Percentiles rank a stretch among this genome's conserved stretches.
phyloP scores from a whole-genome alignment of 495 filamentous ascomycete genomes.

The Trichoderma virens region DNA sequence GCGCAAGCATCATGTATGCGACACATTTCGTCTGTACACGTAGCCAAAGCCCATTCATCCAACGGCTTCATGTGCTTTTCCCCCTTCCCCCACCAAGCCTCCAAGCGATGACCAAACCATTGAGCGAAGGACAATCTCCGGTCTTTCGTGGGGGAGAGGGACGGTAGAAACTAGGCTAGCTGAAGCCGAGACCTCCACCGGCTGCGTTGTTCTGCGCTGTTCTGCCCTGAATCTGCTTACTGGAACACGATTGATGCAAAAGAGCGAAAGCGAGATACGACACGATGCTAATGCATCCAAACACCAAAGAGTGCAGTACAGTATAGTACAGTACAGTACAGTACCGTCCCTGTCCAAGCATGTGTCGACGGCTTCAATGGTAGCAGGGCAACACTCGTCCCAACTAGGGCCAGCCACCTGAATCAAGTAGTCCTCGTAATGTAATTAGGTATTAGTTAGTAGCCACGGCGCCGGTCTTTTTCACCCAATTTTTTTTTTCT shows the following conservation, averaged over 20 bases:
- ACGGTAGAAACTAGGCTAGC: neutral
- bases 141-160: neutral
- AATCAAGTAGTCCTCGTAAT: too few relatives aligned
- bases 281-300: too few relatives aligned
- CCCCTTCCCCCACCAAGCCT: neutral
- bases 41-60: neutral
- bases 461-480: neutral
- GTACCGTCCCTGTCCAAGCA: too few relatives aligned
- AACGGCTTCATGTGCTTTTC: neutral
- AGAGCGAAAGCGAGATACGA: too few relatives aligned
- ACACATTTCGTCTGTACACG: neutral
- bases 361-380: too few relatives aligned
- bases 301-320: too few relatives aligned
- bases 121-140: neutral
- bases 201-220: conserved; percentile 1
- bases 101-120: neutral
- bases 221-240: neutral
- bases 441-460: too few relatives aligned
- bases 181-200: neutral
- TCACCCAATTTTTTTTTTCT: neutral
- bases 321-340: too few relatives aligned
- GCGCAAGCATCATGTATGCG: neutral
- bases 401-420: too few relatives aligned
- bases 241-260: too few relatives aligned
- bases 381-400: too few relatives aligned